A percentile compares a stretch with the other conserved stretches of the same genome.
These are phyloP conservation scores for Phytopythium mirpurense DNA, from an alignment of 352 stramenopile genomes.

Conservation along the genomic window DNA sequence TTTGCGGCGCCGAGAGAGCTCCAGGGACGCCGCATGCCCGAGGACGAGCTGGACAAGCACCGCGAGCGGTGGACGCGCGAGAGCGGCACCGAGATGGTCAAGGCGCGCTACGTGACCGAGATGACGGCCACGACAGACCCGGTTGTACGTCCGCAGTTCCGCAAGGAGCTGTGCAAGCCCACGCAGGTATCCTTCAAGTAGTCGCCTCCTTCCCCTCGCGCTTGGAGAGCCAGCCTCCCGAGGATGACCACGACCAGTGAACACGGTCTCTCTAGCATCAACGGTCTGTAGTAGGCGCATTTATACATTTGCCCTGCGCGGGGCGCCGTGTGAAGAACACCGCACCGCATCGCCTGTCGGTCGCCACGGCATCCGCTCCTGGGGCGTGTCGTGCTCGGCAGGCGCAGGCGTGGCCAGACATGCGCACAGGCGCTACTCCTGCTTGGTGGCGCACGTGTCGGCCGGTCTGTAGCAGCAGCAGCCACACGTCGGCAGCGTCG, in stretches of 20 bases:
- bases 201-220: no score
- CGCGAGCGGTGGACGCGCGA: constrained; percentile 63
- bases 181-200: constrained; percentile 51
- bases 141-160: constrained; percentile 44
- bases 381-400: not conserved
- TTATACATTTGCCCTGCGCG: constrained; percentile 3
- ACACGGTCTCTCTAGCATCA: not conserved
- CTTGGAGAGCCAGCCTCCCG: no score
- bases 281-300: no score
- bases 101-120: constrained; percentile 59
- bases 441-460: constrained; percentile 1
- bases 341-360: not conserved
- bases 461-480: not conserved
- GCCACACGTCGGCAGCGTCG: no score
- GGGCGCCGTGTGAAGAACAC: not conserved
- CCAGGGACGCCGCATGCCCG: constrained; percentile 32
- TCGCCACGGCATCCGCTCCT: not conserved
- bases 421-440: not conserved
- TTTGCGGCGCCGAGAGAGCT: constrained; percentile 62
- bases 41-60: constrained; percentile 51
- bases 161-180: constrained; percentile 54
- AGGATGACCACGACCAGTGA: no score
- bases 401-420: no score
- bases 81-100: constrained; percentile 33
- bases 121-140: constrained; percentile 33